phyloP scores from a whole-genome alignment of 2,329 filamentous ascomycete species.

The Myriosclerotinia curreyana region DNA sequence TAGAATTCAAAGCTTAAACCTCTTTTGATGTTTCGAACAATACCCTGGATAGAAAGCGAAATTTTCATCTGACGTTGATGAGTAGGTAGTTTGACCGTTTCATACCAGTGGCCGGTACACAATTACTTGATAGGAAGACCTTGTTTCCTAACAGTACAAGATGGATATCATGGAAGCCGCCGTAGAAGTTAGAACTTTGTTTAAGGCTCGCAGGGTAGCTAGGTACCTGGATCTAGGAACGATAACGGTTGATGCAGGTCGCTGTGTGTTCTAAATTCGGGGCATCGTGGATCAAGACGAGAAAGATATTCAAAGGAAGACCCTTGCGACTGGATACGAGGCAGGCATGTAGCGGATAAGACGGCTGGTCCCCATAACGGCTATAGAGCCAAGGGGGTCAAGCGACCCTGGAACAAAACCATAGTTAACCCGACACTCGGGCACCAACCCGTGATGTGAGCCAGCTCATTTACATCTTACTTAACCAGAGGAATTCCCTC shows the following conservation, averaged over 20 bases:
- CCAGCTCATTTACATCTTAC: too few relatives aligned
- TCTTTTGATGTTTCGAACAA: background rate
- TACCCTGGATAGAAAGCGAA: background rate
- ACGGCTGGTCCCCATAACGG: background rate
- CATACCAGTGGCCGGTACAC: background rate
- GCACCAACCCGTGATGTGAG: background rate
- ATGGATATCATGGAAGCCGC: conserved; percentile 6
- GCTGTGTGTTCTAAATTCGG: background rate
- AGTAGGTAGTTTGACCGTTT: background rate
- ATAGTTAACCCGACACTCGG: too few relatives aligned
- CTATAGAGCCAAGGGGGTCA: background rate
- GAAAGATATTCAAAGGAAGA: background rate
- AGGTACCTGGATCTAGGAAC: background rate
- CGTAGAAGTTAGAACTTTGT: background rate
- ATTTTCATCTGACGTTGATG: background rate
- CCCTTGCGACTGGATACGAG: conserved; percentile 1
- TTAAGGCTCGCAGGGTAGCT: background rate
- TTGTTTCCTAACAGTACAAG: background rate
- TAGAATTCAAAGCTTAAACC: background rate
- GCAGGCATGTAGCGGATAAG: background rate
- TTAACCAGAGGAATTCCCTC: background rate
- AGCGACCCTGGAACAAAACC: too few relatives aligned
- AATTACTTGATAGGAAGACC: background rate
- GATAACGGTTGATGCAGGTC: background rate
- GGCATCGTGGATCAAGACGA: conserved; percentile 1